Percentiles rank a stretch among this genome's conserved stretches.
Conservation (phyloP, 2,329 filamentous ascomycete species). For the Paracoccidioides brasiliensis region DNA sequence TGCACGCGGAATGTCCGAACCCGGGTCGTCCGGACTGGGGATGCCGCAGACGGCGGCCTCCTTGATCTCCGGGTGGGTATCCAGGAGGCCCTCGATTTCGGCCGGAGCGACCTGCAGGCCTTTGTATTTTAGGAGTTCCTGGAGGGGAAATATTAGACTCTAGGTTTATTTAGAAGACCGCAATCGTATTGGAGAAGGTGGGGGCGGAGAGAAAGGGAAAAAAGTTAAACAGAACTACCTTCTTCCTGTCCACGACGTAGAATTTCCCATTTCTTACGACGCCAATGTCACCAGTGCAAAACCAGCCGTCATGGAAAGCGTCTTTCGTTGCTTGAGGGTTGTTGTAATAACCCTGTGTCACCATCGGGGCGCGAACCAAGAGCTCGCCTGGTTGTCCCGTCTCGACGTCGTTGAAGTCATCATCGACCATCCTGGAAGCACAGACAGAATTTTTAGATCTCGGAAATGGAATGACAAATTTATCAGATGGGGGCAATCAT, state of each 20-base stretch:
- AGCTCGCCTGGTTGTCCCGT: conserved; percentile 1
- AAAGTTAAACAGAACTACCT: not conserved
- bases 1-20: not conserved
- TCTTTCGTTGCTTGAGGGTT: not conserved
- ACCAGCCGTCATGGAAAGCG: conserved; percentile 3
- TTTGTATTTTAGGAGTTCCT: conserved; percentile 4
- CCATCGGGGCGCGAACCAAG: not conserved
- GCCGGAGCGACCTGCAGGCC: conserved; percentile 2
- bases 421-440: not conserved
- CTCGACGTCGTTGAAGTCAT: conserved; percentile 2
- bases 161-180: not conserved
- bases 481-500: not conserved
- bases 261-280: not conserved
- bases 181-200: not conserved
- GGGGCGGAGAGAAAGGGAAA: not conserved
- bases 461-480: not conserved
- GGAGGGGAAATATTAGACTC: not conserved
- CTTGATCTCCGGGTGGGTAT: conserved; percentile 2
- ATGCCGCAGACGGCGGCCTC: conserved; percentile 4
- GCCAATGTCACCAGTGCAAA: conserved; percentile 3
- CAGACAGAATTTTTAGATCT: not conserved
- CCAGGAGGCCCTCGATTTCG: conserved; percentile 1
- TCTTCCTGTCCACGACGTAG: conserved; percentile 3
- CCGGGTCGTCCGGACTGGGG: not conserved
- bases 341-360: conserved; percentile 1